phyloP scores from a whole-genome alignment of 2,329 filamentous ascomycete species.

The Ceratocystis smalleyi region DNA sequence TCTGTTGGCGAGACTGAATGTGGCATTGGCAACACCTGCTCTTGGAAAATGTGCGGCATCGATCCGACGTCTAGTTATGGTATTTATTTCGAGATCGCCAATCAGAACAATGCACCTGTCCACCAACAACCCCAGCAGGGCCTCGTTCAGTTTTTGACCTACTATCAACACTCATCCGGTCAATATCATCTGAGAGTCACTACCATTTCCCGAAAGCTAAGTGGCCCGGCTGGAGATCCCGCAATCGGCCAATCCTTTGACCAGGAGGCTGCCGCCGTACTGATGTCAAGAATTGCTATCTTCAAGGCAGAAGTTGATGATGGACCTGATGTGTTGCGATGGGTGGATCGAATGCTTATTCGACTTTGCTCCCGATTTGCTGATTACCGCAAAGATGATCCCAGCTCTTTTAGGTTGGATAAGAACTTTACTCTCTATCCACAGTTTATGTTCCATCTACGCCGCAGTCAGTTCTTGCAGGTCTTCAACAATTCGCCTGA shows the following conservation, averaged over 20 bases:
- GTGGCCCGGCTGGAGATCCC: conserved; percentile 84
- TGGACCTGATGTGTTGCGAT: conserved; percentile 91
- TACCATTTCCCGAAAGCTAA: conserved; percentile 79
- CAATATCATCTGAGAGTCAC: conserved; percentile 94
- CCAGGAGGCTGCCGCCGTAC: conserved; percentile 88
- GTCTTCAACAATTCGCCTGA: conserved; percentile 99
- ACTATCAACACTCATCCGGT: conserved; percentile 94
- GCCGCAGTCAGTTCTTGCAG: conserved; percentile 91
- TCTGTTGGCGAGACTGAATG: conserved; percentile 97
- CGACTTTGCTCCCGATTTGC: conserved; percentile 90
- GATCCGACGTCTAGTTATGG: conserved; percentile 88
- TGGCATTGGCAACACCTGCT: conserved; percentile 94
- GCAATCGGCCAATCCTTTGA: conserved; percentile 95
- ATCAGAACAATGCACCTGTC: conserved; percentile 71
- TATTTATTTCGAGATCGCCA: conserved; percentile 94
- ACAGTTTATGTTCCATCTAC: conserved; percentile 98
- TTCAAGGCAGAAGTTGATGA: conserved; percentile 99
- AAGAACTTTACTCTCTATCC: conserved; percentile 99
- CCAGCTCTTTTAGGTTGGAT: conserved; percentile 87
- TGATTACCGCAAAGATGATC: conserved; percentile 95
- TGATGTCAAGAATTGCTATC: conserved; percentile 98
- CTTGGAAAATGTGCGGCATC: conserved; percentile 99
- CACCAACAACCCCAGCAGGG: conserved; percentile 80
- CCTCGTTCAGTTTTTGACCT: conserved; percentile 95
- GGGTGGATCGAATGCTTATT: conserved; percentile 98